Base-by-base conservation (phyloP, 2,329 filamentous ascomycete genomes). In the Botryotinia convoluta region DNA sequence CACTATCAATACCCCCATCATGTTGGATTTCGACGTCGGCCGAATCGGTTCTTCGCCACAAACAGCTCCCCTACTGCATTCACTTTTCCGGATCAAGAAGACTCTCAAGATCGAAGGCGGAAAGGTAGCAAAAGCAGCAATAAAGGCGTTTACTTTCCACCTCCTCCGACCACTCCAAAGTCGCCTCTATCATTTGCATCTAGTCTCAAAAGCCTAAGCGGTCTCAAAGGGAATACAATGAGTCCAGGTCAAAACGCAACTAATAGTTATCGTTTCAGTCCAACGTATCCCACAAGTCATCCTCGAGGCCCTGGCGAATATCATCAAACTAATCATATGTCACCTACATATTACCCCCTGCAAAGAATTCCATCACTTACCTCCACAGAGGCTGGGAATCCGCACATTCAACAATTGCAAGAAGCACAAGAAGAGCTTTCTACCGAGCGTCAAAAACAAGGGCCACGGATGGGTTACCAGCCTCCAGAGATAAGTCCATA, bases 1-100 rank as follows among this genome's bases (percentile, higher is more conserved):
- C 61, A 54, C 37, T 72, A 69, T 42, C 71, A 72, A 42, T 72
- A 72, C 42, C 63, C 71, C 4, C 61, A 72, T 44, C 63, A 72
- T 45, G 71, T 69, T 54, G 71, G 61, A 39, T 69, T 42, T 39
- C n/a, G 63, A 32, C 10, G 37, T 61, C 63, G 51, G 8, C 32
- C n/a, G 18, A 60, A 72, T 60, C 63, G 22, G 7, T 61, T 69
- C 10, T 69, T 72, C 29, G 18, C 39, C 26, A 39, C 26, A 61
- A 68, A 12, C 20, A 42, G n/a, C 18, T 72, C 51, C 16, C 54
- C 71, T 39, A 45, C 22, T 18, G 29, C 39, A 29, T 60, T 48
- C n/a, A 32, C 26, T 2, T 72, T 69, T 37, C 39, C 62, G 12
- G 35, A 59, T 8, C 35, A 69, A 18, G 51, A 12, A 51, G 22